phyloP scores from a whole-genome alignment of 306 rosid species.

The Acmispon strigosus region DNA sequence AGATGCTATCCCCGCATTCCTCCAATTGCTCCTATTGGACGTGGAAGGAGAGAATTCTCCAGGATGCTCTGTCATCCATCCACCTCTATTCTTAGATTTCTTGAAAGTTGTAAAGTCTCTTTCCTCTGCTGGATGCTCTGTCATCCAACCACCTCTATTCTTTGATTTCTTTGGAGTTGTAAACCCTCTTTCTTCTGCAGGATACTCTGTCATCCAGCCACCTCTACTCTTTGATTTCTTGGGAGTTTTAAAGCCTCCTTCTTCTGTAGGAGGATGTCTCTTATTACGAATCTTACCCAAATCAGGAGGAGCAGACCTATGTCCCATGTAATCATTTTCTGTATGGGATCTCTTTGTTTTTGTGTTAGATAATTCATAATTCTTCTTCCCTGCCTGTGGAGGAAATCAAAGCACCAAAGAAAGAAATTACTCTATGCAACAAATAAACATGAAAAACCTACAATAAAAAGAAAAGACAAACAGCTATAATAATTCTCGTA shows the following conservation, averaged over 20 bases:
- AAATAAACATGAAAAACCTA: background rate
- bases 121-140: conserved; percentile 36
- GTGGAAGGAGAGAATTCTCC: conserved; percentile 37
- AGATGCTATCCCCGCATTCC: conserved; percentile 38
- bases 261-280: conserved; percentile 43
- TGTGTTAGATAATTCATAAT: conserved; percentile 31
- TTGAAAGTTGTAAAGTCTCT: conserved; percentile 18
- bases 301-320: conserved; percentile 56
- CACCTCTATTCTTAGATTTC: conserved; percentile 33
- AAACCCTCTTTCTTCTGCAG: conserved; percentile 23
- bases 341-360: conserved; percentile 30
- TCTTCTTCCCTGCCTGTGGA: conserved; percentile 47
- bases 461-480: background rate
- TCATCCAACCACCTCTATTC: conserved; percentile 34
- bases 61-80: conserved; percentile 36
- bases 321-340: conserved; percentile 35
- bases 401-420: background rate
- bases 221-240: conserved; percentile 41
- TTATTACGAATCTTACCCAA: conserved; percentile 31
- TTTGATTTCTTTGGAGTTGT: conserved; percentile 27
- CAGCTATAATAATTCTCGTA: background rate
- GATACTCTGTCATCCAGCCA: conserved; percentile 46
- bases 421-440: background rate
- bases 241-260: conserved; percentile 29
- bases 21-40: conserved; percentile 29